Conservation (phyloP, 1,139 yeast species). For the Candida tropicalis region DNA sequence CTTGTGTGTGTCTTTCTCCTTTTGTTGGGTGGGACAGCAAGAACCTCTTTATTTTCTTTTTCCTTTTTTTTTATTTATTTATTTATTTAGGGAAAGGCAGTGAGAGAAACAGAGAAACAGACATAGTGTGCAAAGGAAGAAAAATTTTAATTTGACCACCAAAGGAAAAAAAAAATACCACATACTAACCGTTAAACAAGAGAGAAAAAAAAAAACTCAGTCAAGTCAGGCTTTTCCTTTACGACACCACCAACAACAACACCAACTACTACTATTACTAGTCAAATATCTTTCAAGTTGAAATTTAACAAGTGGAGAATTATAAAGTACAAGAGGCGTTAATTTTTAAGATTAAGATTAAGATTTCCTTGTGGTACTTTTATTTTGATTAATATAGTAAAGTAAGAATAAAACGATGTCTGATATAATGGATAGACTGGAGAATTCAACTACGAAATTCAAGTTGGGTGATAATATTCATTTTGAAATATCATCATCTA, state of each 20-base stretch:
- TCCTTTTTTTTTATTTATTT: not conserved
- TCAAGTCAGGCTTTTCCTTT: slow-evolving; percentile 1
- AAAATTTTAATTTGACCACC: slow-evolving; percentile 4
- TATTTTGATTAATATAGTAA: not conserved
- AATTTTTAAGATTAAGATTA: too few relatives aligned
- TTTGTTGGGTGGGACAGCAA: not conserved
- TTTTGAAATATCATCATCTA: slow-evolving; percentile 48
- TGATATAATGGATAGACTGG: slow-evolving; percentile 8
- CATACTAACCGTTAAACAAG: not conserved
- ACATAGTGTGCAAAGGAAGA: too few relatives aligned
- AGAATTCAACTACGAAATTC: slow-evolving; percentile 14
- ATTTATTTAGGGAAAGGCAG: slow-evolving; percentile 4
- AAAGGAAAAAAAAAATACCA: slow-evolving; percentile 2
- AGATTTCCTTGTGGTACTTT: slow-evolving; percentile 1
- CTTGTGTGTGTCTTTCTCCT: not conserved
- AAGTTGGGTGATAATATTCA: slow-evolving; percentile 56
- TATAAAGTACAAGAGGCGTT: too few relatives aligned
- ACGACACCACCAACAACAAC: not conserved
- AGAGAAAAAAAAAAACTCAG: slow-evolving; percentile 7
- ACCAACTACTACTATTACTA: not conserved
- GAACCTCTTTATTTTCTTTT: not conserved
- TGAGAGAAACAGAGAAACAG: not conserved
- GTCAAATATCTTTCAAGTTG: too few relatives aligned
- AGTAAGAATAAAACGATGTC: slow-evolving; percentile 5
- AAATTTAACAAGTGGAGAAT: too few relatives aligned